phyloP scores from a whole-genome alignment of 2,329 filamentous ascomycete genomes.

The Fusarium sp. region DNA sequence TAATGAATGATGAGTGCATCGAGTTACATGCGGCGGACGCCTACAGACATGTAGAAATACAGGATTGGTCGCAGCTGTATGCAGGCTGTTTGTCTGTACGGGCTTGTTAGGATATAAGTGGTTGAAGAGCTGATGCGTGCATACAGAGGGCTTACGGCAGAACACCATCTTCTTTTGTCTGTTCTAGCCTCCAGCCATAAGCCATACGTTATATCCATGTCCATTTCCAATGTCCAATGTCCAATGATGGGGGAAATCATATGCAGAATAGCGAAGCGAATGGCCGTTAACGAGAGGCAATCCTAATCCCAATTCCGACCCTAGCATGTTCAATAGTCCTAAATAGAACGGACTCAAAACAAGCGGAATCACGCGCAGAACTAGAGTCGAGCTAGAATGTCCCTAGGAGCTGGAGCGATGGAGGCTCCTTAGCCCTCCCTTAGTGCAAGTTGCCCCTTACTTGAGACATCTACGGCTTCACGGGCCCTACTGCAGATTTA shows the following conservation, averaged over 20 bases:
- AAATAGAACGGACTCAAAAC: conserved; percentile 6
- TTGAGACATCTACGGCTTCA: conserved; percentile 27
- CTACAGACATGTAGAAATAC: conserved; percentile 20
- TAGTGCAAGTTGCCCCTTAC: conserved; percentile 23
- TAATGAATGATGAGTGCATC: conserved; percentile 17
- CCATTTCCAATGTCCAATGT: too few relatives aligned
- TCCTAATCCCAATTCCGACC: too few relatives aligned
- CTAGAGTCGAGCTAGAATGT: conserved; percentile 37
- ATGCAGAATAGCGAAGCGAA: conserved; percentile 4
- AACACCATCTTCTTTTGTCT: conserved; percentile 27
- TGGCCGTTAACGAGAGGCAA: too few relatives aligned
- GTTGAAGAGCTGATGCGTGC: conserved; percentile 11
- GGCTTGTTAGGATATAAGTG: conserved; percentile 31
- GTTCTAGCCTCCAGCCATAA: too few relatives aligned
- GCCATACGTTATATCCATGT: too few relatives aligned
- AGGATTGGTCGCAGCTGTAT: conserved; percentile 27
- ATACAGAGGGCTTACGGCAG: conserved; percentile 32
- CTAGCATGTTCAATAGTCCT: conserved; percentile 25
- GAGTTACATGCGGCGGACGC: conserved; percentile 35
- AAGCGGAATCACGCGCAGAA: conserved; percentile 35
- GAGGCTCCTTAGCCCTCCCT: not conserved
- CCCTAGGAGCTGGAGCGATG: conserved; percentile 12
- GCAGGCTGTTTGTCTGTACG: conserved; percentile 9
- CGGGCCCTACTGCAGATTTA: not conserved
- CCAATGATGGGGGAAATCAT: not conserved